phyloP scores from a whole-genome alignment of 495 filamentous ascomycete genomes.

The Durotheca rogersii region DNA sequence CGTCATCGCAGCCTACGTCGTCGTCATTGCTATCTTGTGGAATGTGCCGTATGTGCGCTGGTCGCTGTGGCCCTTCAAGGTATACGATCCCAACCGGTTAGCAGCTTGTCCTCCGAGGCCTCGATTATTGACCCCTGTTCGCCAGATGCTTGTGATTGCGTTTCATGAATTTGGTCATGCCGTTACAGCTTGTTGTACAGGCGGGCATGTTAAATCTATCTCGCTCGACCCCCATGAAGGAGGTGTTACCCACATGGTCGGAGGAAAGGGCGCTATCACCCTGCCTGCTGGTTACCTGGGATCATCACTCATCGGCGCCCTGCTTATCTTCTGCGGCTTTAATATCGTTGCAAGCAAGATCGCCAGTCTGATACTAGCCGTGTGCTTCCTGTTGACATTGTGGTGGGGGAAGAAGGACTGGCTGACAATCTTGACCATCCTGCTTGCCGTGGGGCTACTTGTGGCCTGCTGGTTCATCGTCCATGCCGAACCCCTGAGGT shows the following conservation, averaged over 20 bases:
- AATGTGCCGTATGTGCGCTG: slow-evolving; percentile 74
- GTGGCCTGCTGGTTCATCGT: slow-evolving; percentile 79
- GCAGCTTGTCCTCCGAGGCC: neutral
- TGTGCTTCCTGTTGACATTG: slow-evolving; percentile 72
- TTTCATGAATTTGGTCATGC: slow-evolving; percentile 85
- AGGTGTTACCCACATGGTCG: slow-evolving; percentile 72
- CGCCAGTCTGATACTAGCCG: slow-evolving; percentile 68
- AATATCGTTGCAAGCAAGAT: slow-evolving; percentile 78
- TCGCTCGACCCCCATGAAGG: slow-evolving; percentile 66
- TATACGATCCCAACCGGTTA: slow-evolving; percentile 32
- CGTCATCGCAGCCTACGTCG: slow-evolving; percentile 64
- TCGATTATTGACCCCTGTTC: neutral
- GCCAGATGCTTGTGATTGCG: slow-evolving; percentile 77
- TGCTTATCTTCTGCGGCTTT: slow-evolving; percentile 79
- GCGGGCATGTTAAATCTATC: slow-evolving; percentile 72
- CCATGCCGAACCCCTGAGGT: slow-evolving; percentile 69
- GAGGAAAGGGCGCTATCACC: slow-evolving; percentile 70
- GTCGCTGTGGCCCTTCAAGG: slow-evolving; percentile 82
- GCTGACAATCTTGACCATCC: slow-evolving; percentile 69
- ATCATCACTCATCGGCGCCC: slow-evolving; percentile 69
- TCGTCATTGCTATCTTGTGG: slow-evolving; percentile 74
- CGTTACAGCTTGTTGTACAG: slow-evolving; percentile 68
- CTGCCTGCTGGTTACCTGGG: slow-evolving; percentile 77
- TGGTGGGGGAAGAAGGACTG: slow-evolving; percentile 81
- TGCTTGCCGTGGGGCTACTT: slow-evolving; percentile 67